A percentile compares a stretch with the other conserved stretches of the same genome.
These are phyloP conservation scores for Raphanus sativus DNA, from an alignment of 345 rosid genomes.

Conservation along the genomic window DNA sequence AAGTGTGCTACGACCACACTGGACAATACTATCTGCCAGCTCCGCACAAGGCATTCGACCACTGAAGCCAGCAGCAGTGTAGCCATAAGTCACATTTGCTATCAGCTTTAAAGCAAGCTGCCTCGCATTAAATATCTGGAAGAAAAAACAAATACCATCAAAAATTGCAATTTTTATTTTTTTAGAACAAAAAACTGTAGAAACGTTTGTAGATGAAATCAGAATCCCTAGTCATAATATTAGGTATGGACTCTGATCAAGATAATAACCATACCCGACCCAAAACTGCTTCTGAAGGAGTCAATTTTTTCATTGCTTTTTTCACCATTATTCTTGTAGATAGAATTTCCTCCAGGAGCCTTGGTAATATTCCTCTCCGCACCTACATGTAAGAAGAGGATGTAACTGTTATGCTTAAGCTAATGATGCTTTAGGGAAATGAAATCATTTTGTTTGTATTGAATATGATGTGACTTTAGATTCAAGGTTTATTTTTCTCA, in stretches of 20 bases:
- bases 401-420: constrained; percentile 1
- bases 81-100: constrained; percentile 97
- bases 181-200: background rate
- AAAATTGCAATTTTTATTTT: background rate
- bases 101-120: constrained; percentile 98
- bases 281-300: constrained; percentile 75
- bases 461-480: constrained; percentile 14
- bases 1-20: constrained; percentile 92
- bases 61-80: constrained; percentile 98
- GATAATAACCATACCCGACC: constrained; percentile 60
- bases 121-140: constrained; percentile 93
- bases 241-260: constrained; percentile 15
- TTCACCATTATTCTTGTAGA: constrained; percentile 95
- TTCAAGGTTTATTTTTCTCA: background rate
- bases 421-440: constrained; percentile 11
- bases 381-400: constrained; percentile 44
- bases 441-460: constrained; percentile 5
- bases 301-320: constrained; percentile 84
- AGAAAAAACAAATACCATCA: constrained; percentile 11
- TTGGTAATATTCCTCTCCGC: constrained; percentile 81
- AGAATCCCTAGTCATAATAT: constrained; percentile 6
- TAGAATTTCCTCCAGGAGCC: constrained; percentile 85
- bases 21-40: constrained; percentile 98
- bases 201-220: constrained; percentile 11
- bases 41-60: constrained; percentile 99